These are phyloP conservation scores for Rhazya stricta DNA, from an alignment of 257 asterid genomes.

Conservation along the genomic window DNA sequence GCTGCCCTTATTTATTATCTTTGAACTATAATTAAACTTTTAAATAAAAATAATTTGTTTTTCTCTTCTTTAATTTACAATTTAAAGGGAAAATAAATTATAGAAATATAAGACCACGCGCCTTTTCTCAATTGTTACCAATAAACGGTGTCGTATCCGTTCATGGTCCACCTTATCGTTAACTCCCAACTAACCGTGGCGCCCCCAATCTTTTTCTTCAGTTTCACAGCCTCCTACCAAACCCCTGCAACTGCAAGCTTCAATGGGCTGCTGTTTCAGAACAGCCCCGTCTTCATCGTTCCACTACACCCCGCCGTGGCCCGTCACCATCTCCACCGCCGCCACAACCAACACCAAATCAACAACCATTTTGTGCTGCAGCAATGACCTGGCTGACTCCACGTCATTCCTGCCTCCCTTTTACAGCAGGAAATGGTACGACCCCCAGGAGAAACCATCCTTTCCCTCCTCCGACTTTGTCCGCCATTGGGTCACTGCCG, in stretches of 20 bases:
- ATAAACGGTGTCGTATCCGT: neutral
- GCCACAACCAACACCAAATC: neutral
- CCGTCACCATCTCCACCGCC: slow-evolving; percentile 1
- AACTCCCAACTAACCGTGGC: neutral
- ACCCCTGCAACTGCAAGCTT: neutral
- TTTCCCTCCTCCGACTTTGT: slow-evolving; percentile 7
- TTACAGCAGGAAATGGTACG: slow-evolving; percentile 23
- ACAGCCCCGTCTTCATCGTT: slow-evolving; percentile 15
- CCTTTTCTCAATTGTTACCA: too few relatives aligned
- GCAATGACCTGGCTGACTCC: slow-evolving; percentile 17
- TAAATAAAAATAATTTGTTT: too few relatives aligned
- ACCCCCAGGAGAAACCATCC: neutral
- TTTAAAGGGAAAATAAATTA: too few relatives aligned
- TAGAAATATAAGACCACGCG: too few relatives aligned
- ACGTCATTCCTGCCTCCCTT: slow-evolving; percentile 16
- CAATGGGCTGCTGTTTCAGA: slow-evolving; percentile 28
- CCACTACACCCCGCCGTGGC: slow-evolving; percentile 9
- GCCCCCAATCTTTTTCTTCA: neutral
- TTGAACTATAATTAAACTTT: too few relatives aligned
- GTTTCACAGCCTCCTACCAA: neutral
- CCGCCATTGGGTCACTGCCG: slow-evolving; percentile 33
- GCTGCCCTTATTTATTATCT: too few relatives aligned
- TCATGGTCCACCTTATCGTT: slow-evolving; percentile 6
- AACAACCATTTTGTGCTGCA: slow-evolving; percentile 9
- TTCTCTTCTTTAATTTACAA: too few relatives aligned